Base-by-base conservation (phyloP, 495 filamentous ascomycete genomes). In the Penicillium roqueforti region DNA sequence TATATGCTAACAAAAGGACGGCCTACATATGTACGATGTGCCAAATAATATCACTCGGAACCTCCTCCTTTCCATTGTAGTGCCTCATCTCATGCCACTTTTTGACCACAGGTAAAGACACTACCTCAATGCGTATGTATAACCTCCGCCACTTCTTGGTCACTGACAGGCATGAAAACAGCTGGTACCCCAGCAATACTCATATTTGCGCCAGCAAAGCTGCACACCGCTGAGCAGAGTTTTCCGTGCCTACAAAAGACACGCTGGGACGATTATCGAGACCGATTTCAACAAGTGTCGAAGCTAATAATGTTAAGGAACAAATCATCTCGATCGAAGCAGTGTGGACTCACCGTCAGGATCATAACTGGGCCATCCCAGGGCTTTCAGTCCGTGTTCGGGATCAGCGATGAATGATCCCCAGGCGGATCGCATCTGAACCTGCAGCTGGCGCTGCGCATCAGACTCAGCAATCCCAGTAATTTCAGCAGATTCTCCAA, bases 361-460 rank as follows among this genome's bases (percentile, higher is more conserved):
- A 45, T 70, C 39, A 55, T 70, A 77, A 40, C 8, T n/a, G 6
- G 71, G 68, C 75, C 74, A 77, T 6, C 71, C 73, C 45, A 71
- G 63, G 14, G 51, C 59, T 14, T 25, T 63, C 46, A 83, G 51
- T 6, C 76, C 79, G 13, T 60, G 61, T 11, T 47, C 31, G 11
- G 79, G 79, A 63, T 81, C 70, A 39, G 68, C 69, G 4, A 72
- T 74, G 56, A 83, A 83, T 3, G 76, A 67, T 3, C 70, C 75
- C 79, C 77, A 79, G 5, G 73, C 76, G 4, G 62, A 67, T 23
- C 68, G 66, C 65, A 78, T 72, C 42, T 74, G 70, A 29, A 53
- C 55, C 20, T 57, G 65, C 36, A 73, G 66, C 25, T 53, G 56
- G 26, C 55, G 51, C 58, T 80, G 59, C 7, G 41, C 50, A 10